phyloP scores from a whole-genome alignment of 1,284 basidiomycete genomes.

The Ceratobasidium sp. region DNA sequence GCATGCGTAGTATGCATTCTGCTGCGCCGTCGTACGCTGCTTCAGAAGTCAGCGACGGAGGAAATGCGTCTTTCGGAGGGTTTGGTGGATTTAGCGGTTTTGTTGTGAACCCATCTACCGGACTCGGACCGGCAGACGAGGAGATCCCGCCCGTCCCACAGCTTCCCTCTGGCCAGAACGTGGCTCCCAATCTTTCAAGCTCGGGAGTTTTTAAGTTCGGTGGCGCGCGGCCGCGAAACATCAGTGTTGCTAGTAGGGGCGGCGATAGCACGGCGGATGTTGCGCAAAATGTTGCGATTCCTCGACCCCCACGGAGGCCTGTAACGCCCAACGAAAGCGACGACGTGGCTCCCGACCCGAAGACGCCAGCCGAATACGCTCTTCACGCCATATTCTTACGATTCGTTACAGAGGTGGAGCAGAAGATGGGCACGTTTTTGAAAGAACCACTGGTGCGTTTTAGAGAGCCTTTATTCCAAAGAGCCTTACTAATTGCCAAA shows the following conservation, averaged over 20 bases:
- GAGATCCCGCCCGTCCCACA: conserved; percentile 43
- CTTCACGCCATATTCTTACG: conserved; percentile 86
- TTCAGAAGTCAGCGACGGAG: conserved; percentile 43
- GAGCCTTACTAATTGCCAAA: neutral
- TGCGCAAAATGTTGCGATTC: conserved; percentile 23
- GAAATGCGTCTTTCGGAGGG: conserved; percentile 20
- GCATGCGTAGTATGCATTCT: conserved; percentile 36
- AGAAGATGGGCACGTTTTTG: conserved; percentile 78
- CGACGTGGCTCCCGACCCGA: conserved; percentile 46
- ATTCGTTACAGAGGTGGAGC: conserved; percentile 80
- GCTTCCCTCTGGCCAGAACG: conserved; percentile 26
- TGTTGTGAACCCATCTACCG: neutral
- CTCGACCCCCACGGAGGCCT: conserved; percentile 33
- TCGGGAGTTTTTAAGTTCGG: conserved; percentile 61
- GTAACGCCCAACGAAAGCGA: conserved; percentile 36
- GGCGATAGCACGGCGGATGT: conserved; percentile 41
- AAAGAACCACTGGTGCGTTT: conserved; percentile 70
- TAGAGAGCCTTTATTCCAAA: neutral
- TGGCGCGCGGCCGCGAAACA: conserved; percentile 58
- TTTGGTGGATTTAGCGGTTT: conserved; percentile 38
- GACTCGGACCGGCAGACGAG: conserved; percentile 27
- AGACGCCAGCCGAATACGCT: conserved; percentile 85
- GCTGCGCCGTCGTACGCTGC: conserved; percentile 44
- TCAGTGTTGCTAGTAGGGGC: conserved; percentile 15
- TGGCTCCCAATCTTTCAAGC: neutral